These are phyloP conservation scores for Raphanus hybrid DNA, from an alignment of 441 rosid genomes.

Conservation along the genomic window DNA sequence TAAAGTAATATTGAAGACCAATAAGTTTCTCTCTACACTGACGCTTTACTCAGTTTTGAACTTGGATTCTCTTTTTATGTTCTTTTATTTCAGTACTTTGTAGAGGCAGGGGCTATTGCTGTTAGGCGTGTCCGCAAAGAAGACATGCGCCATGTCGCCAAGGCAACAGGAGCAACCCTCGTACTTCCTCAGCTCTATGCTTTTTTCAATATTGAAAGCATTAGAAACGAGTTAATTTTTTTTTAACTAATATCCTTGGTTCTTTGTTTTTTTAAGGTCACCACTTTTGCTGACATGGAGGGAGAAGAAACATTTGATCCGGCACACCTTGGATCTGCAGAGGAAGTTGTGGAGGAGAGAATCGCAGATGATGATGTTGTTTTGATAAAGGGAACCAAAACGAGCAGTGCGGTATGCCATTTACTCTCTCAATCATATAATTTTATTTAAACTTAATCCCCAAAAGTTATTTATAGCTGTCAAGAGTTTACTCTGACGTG, in stretches of 20 bases:
- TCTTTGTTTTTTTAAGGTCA: constrained; percentile 58
- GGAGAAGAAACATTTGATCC: constrained; percentile 98
- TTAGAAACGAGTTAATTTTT: constrained; percentile 4
- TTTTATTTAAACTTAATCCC: no score
- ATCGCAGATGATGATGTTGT: constrained; percentile 93
- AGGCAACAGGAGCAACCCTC: constrained; percentile 98
- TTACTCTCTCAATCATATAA: constrained; percentile 7
- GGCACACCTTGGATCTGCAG: constrained; percentile 81
- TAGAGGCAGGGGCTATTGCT: constrained; percentile 98
- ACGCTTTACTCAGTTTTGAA: constrained; percentile 4
- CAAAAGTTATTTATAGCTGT: neutral
- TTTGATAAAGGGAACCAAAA: constrained; percentile 92
- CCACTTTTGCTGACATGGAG: constrained; percentile 99
- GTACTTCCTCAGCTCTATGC: constrained; percentile 42
- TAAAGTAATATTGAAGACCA: constrained; percentile 54
- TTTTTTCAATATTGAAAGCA: constrained; percentile 1
- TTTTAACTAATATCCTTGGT: constrained; percentile 4
- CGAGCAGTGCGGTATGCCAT: constrained; percentile 72
- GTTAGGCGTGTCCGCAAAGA: constrained; percentile 95
- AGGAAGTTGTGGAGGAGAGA: constrained; percentile 93
- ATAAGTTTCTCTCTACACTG: constrained; percentile 16
- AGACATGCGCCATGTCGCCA: constrained; percentile 97
- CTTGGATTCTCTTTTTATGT: neutral
- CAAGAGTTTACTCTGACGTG: constrained; percentile 4
- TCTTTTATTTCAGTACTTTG: constrained; percentile 75